These are phyloP conservation scores for Saprolegnia parasitica DNA, from an alignment of 352 stramenopile genomes.

Conservation along the genomic window DNA sequence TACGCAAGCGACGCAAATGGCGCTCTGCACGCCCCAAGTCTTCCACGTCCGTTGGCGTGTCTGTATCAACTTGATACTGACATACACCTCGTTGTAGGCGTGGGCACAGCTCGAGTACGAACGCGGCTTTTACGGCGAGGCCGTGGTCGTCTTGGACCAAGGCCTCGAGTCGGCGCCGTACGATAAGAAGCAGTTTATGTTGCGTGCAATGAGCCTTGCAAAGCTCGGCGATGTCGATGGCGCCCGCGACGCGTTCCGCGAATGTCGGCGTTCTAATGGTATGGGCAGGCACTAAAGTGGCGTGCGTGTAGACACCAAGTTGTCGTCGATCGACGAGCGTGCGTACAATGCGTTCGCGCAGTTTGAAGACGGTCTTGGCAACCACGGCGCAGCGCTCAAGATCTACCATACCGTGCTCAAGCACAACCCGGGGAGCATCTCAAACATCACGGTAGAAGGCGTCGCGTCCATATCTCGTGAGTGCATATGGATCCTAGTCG, in stretches of 20 bases:
- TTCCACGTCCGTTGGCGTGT: slow-evolving; percentile 49
- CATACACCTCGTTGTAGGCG: slow-evolving; percentile 20
- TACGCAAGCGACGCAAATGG: slow-evolving; percentile 42
- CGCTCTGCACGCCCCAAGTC: slow-evolving; percentile 59
- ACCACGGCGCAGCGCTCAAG: slow-evolving; percentile 53
- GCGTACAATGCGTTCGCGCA: slow-evolving; percentile 79
- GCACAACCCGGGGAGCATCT: slow-evolving; percentile 57
- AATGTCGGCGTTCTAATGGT: background rate
- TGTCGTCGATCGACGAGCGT: slow-evolving; percentile 49
- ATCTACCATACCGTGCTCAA: slow-evolving; percentile 65
- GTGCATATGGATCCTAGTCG: background rate
- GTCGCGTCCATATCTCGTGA: background rate
- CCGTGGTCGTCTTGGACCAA: slow-evolving; percentile 57
- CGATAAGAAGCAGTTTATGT: slow-evolving; percentile 77
- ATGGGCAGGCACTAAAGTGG: background rate
- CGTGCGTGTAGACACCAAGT: slow-evolving; percentile 1
- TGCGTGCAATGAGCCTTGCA: slow-evolving; percentile 70
- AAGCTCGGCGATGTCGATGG: slow-evolving; percentile 76
- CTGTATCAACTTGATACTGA: background rate
- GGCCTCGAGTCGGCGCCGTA: slow-evolving; percentile 64
- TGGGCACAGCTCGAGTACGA: slow-evolving; percentile 84
- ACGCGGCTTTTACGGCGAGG: slow-evolving; percentile 65
- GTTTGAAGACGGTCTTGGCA: slow-evolving; percentile 78
- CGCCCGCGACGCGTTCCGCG: slow-evolving; percentile 33
- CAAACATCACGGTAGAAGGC: slow-evolving; percentile 52